phyloP scores from a whole-genome alignment of 371 early-diverging fungal species.

The Rhizopus stolonifer region DNA sequence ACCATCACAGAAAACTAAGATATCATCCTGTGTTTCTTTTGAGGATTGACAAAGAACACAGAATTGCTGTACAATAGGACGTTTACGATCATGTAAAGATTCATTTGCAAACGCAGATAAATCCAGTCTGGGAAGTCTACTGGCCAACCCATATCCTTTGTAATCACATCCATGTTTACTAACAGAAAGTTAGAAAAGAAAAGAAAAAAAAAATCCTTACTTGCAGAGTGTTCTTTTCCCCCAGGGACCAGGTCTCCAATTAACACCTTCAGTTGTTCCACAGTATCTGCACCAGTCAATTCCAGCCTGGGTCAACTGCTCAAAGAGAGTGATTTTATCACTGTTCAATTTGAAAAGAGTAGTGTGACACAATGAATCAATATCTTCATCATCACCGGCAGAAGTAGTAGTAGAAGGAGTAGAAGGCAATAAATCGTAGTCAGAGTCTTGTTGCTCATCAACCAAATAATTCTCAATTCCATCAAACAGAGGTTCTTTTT shows the following conservation, averaged over 20 bases:
- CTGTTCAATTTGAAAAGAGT: not conserved
- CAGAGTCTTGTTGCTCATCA: slow-evolving; percentile 1
- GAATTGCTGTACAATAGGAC: slow-evolving; percentile 39
- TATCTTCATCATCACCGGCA: slow-evolving; percentile 3
- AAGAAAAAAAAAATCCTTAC: slow-evolving; percentile 28
- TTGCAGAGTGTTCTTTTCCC: slow-evolving; percentile 79
- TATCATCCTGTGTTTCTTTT: too few relatives aligned
- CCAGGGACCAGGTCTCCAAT: slow-evolving; percentile 82
- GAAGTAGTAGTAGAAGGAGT: slow-evolving; percentile 10
- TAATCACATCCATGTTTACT: slow-evolving; percentile 49
- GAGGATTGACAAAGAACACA: slow-evolving; percentile 33
- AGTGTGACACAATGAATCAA: too few relatives aligned
- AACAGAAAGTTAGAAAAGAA: not conserved
- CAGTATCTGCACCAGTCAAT: slow-evolving; percentile 78
- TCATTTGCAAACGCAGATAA: slow-evolving; percentile 34
- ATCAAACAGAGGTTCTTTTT: slow-evolving; percentile 40
- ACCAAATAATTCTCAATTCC: slow-evolving; percentile 20
- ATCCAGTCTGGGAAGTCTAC: slow-evolving; percentile 37
- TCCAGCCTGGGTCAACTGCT: slow-evolving; percentile 38
- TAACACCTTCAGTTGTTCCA: slow-evolving; percentile 72
- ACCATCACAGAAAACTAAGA: too few relatives aligned
- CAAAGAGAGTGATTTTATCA: slow-evolving; percentile 35
- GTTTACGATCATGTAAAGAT: slow-evolving; percentile 28
- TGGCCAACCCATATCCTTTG: slow-evolving; percentile 42
- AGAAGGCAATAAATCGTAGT: slow-evolving; percentile 7